A percentile compares a stretch with the other conserved stretches of the same genome.
Evolutionary conservation across 2,329 filamentous ascomycete species (phyloP).

Genomic region (Venturia effusa): DNA sequence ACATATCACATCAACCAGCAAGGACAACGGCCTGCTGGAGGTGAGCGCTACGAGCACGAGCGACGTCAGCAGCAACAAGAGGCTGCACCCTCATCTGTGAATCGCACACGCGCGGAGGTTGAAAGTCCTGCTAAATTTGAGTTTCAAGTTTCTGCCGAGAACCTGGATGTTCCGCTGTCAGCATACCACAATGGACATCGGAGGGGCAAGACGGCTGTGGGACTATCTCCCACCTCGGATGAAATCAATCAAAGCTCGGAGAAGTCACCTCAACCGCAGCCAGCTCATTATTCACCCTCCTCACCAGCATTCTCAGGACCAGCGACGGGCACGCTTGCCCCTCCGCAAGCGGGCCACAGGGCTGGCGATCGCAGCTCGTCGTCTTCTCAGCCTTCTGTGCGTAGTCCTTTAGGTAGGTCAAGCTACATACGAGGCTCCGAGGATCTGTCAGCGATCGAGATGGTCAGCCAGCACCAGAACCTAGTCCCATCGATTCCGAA

Average conservation of each 20-base stretch:
- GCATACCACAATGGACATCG: background rate
- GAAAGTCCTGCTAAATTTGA: background rate
- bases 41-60: conserved; percentile 13
- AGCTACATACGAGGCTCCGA: background rate
- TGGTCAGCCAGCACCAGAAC: background rate
- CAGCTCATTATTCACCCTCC: background rate
- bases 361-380: background rate
- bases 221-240: background rate
- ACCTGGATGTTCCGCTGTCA: background rate
- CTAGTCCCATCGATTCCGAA: background rate
- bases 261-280: background rate
- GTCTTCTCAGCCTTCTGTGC: background rate
- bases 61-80: background rate
- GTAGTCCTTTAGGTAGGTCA: background rate
- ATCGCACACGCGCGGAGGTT: background rate
- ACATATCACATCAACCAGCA: conserved; percentile 61
- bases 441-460: background rate
- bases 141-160: background rate
- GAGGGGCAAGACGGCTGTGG: background rate
- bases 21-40: conserved; percentile 32
- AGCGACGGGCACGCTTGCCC: background rate
- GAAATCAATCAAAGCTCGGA: background rate
- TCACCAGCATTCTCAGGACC: background rate
- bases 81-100: background rate
- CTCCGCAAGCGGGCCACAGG: background rate